Conservation (phyloP, 768 basidiomycete species). For the Lanmaoa pseudosensibilis region DNA sequence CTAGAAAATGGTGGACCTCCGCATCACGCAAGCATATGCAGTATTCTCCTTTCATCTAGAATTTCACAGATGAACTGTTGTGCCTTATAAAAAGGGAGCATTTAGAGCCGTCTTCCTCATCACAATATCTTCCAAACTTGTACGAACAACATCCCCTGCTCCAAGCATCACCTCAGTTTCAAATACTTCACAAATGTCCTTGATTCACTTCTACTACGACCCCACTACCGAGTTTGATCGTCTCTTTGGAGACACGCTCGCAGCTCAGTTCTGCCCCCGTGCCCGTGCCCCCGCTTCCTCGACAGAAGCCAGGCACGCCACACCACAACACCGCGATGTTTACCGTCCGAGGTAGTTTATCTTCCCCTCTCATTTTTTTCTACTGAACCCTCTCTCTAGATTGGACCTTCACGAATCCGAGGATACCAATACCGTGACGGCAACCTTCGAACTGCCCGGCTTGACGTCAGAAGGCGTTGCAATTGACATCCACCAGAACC, state of each 20-base stretch:
- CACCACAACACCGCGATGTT: not conserved
- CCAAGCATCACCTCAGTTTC: not conserved
- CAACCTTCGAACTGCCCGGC: slow-evolving; percentile 57
- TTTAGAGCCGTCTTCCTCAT: not conserved
- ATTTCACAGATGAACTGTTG: not conserved
- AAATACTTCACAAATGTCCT: slow-evolving; percentile 1
- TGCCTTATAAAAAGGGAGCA: slow-evolving; percentile 6
- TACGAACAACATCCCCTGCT: not conserved
- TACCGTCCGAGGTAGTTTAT: slow-evolving; percentile 24
- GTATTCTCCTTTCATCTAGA: slow-evolving; percentile 1
- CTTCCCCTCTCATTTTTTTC: accelerated
- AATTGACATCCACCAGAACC: slow-evolving; percentile 48
- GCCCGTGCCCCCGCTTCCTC: not conserved
- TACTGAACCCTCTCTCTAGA: slow-evolving; percentile 16
- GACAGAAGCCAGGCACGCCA: not conserved
- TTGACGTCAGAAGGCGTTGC: slow-evolving; percentile 48
- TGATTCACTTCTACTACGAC: slow-evolving; percentile 3
- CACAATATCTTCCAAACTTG: not conserved
- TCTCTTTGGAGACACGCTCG: slow-evolving; percentile 24
- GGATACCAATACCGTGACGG: slow-evolving; percentile 44
- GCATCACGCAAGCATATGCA: not conserved
- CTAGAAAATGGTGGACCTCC: not conserved
- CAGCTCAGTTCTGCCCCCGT: slow-evolving; percentile 11
- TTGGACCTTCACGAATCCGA: slow-evolving; percentile 49
- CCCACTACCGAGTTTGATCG: slow-evolving; percentile 3